Evolutionary conservation across 306 rosid species (phyloP).

Genomic region (Quercus ilex): DNA sequence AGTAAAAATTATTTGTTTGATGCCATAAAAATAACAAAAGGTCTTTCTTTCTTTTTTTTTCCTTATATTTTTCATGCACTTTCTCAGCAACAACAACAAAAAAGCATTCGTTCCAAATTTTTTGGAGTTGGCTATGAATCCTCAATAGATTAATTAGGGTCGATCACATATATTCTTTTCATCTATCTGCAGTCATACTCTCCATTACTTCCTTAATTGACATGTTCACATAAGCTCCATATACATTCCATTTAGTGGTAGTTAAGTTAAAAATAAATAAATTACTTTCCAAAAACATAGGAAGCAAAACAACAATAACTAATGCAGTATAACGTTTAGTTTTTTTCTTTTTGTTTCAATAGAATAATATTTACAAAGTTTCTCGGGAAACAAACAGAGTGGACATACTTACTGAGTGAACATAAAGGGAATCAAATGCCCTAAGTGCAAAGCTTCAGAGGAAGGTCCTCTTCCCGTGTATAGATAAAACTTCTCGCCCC

Average conservation of each 20-base stretch:
- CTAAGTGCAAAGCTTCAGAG: slow-evolving; percentile 91
- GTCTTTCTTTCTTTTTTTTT: not conserved
- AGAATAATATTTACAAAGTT: not conserved
- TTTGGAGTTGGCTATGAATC: not conserved
- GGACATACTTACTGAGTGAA: slow-evolving; percentile 64
- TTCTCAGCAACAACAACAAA: not conserved
- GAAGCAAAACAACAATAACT: not conserved
- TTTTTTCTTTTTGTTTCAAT: not conserved
- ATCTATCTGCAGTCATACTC: no score
- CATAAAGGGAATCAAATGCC: slow-evolving; percentile 90
- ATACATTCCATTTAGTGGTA: no score
- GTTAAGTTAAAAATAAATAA: no score
- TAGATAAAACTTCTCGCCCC: slow-evolving; percentile 80
- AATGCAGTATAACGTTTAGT: not conserved
- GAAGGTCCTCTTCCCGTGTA: slow-evolving; percentile 95
- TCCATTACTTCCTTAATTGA: no score
- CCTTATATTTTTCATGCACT: not conserved
- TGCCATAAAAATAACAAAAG: not conserved
- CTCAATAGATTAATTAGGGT: not conserved
- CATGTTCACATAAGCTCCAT: no score
- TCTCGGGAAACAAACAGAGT: not conserved
- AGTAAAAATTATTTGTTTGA: not conserved
- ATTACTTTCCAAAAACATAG: not conserved
- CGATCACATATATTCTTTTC: not conserved
- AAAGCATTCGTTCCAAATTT: not conserved